phyloP scores from a whole-genome alignment of 73 alveolate species.

The Paraurostyla sp. region DNA sequence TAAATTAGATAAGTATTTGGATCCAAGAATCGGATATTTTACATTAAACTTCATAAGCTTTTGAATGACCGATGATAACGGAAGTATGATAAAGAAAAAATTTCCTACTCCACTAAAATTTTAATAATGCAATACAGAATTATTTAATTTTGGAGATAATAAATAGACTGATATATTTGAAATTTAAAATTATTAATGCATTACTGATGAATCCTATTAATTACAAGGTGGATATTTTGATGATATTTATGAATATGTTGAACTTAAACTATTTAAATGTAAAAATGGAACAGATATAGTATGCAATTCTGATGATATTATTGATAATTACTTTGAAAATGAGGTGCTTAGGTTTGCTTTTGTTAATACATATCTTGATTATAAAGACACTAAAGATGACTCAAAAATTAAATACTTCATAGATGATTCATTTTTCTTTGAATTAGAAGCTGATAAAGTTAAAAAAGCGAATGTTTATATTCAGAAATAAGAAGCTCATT shows the following conservation, averaged over 20 bases:
- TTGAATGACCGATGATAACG: neutral
- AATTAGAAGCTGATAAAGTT: neutral
- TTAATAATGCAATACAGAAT: neutral
- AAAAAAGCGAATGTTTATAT: conserved; percentile 31
- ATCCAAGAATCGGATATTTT: conserved; percentile 8
- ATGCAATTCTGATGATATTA: neutral
- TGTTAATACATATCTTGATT: conserved; percentile 36
- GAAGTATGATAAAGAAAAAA: neutral
- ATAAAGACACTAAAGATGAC: neutral
- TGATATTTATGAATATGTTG: conserved; percentile 18
- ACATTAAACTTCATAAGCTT: neutral
- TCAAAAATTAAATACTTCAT: conserved; percentile 29
- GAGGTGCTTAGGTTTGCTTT: conserved; percentile 32
- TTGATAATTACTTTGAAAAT: conserved; percentile 25
- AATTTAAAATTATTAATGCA: conserved; percentile 8
- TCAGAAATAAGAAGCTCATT: neutral
- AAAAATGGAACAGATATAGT: neutral
- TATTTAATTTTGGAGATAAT: neutral
- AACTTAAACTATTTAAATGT: conserved; percentile 29
- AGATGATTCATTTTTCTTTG: conserved; percentile 25
- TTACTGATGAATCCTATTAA: neutral
- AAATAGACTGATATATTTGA: neutral
- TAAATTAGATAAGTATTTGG: neutral
- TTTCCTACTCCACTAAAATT: neutral
- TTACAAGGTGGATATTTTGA: conserved; percentile 16